Base-by-base conservation (phyloP, 2,329 filamentous ascomycete genomes). In the Stylonectria norvegica region DNA sequence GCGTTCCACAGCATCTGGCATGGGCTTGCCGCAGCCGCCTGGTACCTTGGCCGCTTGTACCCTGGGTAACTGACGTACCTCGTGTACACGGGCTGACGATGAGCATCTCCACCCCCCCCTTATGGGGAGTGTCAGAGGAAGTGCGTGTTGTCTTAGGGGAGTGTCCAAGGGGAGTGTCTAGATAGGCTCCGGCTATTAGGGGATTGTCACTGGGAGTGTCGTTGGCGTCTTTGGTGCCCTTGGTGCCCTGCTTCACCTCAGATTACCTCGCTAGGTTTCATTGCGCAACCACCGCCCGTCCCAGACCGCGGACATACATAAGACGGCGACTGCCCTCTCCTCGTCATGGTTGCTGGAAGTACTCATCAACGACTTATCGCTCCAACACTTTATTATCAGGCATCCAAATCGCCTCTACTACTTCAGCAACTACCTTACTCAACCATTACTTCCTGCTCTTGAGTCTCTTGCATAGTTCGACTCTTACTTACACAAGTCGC, bases 251-350 rank as follows among this genome's bases (percentile, higher is more conserved):
- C 7, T 12, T 25, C 57, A 59, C 55, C 44, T 59, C 57, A 61
- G 57, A 61, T 58, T 60, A 49, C 56, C 51, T 56, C n/a, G n/a
- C n/a, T n/a, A n/a, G n/a, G n/a, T n/a, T 58, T 58, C 43, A 44
- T 49, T 56, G 51, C 48, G 47, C 53, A 48, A 60, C 57, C 60
- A 55, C 57, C 50, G 17, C 30, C 30, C 17, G 15, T 8, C 22
- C 8, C 51, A 59, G 44, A 28, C 52, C 43, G 28, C 43, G 41
- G 49, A 51, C 48, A 58, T 60, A 60, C 57, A 59, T 57, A 59
- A 60, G 53, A 44, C 52, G 47, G 47, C 48, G 49, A 40, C 54
- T 57, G 55, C 57, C 57, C 55, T 55, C 54, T 50, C 47, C 54
- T 43, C 48, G 41, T 45, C 30, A 48, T 49, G 34, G 40, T 20